Base-by-base conservation (phyloP, 805 yeast genomes). In the Yamadazyma scolyti region DNA sequence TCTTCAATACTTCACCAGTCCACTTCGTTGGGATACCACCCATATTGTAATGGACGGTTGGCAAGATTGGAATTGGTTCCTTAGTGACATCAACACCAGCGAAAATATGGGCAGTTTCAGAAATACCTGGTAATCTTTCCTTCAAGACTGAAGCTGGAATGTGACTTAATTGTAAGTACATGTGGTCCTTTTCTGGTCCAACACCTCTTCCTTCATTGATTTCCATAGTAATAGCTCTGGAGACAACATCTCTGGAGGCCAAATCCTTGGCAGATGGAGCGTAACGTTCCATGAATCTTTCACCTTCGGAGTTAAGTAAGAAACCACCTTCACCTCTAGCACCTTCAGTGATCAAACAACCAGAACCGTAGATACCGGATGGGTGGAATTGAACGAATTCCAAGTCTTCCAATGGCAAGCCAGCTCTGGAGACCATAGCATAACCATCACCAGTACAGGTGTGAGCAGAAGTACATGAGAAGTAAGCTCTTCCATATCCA, bases 301-400 rank as follows among this genome's bases (percentile, higher is more conserved):
- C 98, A 75, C 98, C 98, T 70, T 93, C 95, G 47, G 88, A 77
- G 77, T 90, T 90, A 44, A 90, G 75, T 61, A 90, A 73, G 77
- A 77, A 93, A 44, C 98, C 98, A 79, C 98, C 98, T 74, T 93
- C 98, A 77, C 98, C 98, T 75, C 98, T 84, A 47, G 97, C 95
- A 71, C 98, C 98, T 70, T 93, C 98, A 35, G 98, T 93, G 62
- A 93, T 93, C 71, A 90, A 72, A 74, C 97, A 93, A 45, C 98
- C 98, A 23, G 97, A 87, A 39, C 98, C 98, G 65, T 90, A 90
- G 65, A 90, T 93, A 77, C 98, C 98, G 16, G 97, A 88, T 34
- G 98, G 98, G 67, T 90, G 98, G 87, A 90, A 90, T 71, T 90
- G 98, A 42, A 90, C 89, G 58, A 90, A 90, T 71, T 90, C 98